Percentiles rank a stretch among this genome's conserved stretches.
Evolutionary conservation across 768 basidiomycete genomes (phyloP).

Genomic region (Aureoboletus auriporus): DNA sequence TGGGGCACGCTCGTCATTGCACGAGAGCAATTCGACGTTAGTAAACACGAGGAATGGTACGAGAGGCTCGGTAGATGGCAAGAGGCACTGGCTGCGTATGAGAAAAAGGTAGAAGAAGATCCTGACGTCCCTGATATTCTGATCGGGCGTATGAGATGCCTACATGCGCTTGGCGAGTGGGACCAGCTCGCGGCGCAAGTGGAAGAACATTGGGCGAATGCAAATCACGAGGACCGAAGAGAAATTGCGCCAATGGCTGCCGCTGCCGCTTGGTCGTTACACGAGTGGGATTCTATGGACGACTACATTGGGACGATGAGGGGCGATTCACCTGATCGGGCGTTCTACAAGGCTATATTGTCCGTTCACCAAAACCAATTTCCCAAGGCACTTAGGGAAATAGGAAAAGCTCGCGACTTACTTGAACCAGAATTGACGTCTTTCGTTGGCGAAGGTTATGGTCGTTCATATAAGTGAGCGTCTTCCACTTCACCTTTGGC

Average conservation of each 20-base stretch:
- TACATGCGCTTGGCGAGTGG: conserved; percentile 98
- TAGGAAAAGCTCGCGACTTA: conserved; percentile 88
- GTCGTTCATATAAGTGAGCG: conserved; percentile 92
- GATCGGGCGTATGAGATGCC: conserved; percentile 90
- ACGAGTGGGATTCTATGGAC: conserved; percentile 98
- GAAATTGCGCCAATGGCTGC: conserved; percentile 97
- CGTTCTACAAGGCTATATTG: conserved; percentile 94
- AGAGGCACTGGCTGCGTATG: conserved; percentile 84
- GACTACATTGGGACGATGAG: conserved; percentile 94
- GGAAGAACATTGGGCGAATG: conserved; percentile 81
- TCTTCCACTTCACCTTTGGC: background rate
- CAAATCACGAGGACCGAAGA: conserved; percentile 76
- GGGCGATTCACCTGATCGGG: conserved; percentile 85
- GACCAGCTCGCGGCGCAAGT: conserved; percentile 84
- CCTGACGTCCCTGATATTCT: conserved; percentile 73
- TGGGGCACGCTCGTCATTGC: conserved; percentile 94
- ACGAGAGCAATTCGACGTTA: conserved; percentile 83
- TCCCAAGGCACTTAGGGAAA: conserved; percentile 82
- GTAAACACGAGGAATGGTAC: conserved; percentile 97
- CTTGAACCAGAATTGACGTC: conserved; percentile 89
- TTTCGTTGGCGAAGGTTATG: conserved; percentile 93
- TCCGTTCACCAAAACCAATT: conserved; percentile 97
- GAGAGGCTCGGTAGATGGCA: conserved; percentile 96
- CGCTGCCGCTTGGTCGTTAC: conserved; percentile 93
- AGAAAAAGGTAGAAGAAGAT: conserved; percentile 72